Evolutionary conservation across 2,329 filamentous ascomycete genomes (phyloP), one percentile per base, ranked within the genome.

Genomic region (Septoria linicola): DNA sequence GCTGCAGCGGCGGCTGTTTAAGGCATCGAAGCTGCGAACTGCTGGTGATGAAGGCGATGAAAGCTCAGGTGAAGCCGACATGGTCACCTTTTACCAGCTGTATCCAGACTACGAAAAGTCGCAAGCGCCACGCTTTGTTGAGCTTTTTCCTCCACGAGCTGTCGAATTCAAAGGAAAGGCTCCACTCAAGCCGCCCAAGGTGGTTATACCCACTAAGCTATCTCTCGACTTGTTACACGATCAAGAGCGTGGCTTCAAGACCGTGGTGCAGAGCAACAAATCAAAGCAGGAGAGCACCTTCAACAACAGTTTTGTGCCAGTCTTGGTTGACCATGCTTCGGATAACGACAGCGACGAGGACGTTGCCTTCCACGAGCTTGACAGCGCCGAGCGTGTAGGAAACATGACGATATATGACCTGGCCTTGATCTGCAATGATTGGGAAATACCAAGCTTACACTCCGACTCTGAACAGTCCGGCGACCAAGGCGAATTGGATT

Each of bases 221-320:
- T 90, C 83, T 55, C 77, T 99, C 11, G 93, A 99, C 55, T 75
- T 97, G 27, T 87, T 88, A 2, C 79, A 82, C 40, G 93, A 97
- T 62, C 88, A 95, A 59, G 89, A 95, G 68, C 89, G 90, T 61
- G 77, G 80, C 20, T 99, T 97, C 68, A 83, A 84, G 49, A 81
- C 92, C n/a, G 78, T 82, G 0, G 78, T 82, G 20, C 76, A 79
- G 1, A 54, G 59, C 19, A 59, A 68, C 13, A 73, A 61, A 42
- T 52, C 53, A 17, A 60, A 75, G 32, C 78, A 80, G 59, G 70
- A 73, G 21, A 68, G 71, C 8, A 69, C 74, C 6, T 73, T 76
- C 48, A 58, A 66, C n/a, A 58, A 53, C 16, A 59, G 59, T 41
- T 43, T 66, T n/a, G 67, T 77, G 8, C 64, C 67, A 17, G 80